Evolutionary conservation across 2,329 filamentous ascomycete genomes (phyloP).

Genomic region (Aspergillus luchuensis): DNA sequence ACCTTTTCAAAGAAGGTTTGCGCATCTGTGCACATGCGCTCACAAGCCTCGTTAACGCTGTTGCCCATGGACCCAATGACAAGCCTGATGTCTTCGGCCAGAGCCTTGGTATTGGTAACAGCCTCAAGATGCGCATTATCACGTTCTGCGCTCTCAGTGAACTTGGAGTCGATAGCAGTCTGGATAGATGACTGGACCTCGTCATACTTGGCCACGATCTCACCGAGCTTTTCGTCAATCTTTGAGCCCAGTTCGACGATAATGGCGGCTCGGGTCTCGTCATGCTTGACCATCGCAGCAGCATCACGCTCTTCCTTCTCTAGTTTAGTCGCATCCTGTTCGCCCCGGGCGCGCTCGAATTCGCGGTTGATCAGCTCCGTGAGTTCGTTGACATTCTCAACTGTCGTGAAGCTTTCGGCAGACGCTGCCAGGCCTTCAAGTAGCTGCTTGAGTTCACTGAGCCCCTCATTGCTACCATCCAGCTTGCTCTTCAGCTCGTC

Average conservation of each 20-base stretch:
- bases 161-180: conserved; percentile 70
- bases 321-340: conserved; percentile 78
- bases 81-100: conserved; percentile 83
- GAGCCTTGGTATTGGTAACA: conserved; percentile 71
- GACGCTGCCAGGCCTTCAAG: conserved; percentile 70
- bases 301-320: conserved; percentile 67
- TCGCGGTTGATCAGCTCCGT: conserved; percentile 77
- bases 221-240: conserved; percentile 76
- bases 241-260: conserved; percentile 58
- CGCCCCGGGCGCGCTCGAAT: conserved; percentile 81
- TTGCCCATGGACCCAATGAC: conserved; percentile 83
- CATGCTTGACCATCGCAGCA: conserved; percentile 59
- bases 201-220: conserved; percentile 84
- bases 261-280: conserved; percentile 59
- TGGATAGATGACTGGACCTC: conserved; percentile 76
- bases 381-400: conserved; percentile 69
- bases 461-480: conserved; percentile 69
- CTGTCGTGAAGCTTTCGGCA: conserved; percentile 48
- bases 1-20: conserved; percentile 83
- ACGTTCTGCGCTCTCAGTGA: conserved; percentile 71
- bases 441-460: conserved; percentile 59
- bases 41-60: conserved; percentile 76
- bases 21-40: conserved; percentile 84
- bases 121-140: conserved; percentile 73
- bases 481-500: conserved; percentile 75